Percentiles rank a stretch among this genome's conserved stretches.
Evolutionary conservation across 2,329 filamentous ascomycete genomes (phyloP).

Genomic region (Thermomyces lanuginosus): DNA sequence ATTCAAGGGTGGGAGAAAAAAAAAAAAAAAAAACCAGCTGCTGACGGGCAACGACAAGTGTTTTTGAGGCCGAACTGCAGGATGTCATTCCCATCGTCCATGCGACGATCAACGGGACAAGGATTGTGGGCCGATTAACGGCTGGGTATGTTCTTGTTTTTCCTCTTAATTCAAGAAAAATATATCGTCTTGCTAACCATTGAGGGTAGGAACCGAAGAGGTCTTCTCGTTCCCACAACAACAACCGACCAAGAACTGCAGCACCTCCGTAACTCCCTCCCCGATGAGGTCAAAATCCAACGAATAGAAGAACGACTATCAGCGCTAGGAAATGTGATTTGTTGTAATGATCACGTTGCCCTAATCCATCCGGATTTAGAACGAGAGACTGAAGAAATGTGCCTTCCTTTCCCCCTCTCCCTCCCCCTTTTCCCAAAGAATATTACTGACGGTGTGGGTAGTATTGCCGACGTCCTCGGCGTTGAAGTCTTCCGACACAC

Average conservation of each 20-base stretch:
- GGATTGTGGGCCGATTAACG: constrained; percentile 90
- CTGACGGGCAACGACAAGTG: constrained; percentile 33
- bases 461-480: constrained; percentile 67
- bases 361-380: constrained; percentile 92
- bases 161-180: constrained; percentile 1
- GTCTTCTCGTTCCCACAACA: constrained; percentile 84
- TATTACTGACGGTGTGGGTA: constrained; percentile 7
- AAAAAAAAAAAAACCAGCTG: constrained; percentile 4
- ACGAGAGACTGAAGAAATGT: constrained; percentile 93
- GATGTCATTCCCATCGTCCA: constrained; percentile 95
- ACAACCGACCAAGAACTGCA: constrained; percentile 97
- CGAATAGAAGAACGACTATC: constrained; percentile 94
- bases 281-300: constrained; percentile 83
- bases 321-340: constrained; percentile 92
- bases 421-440: not conserved
- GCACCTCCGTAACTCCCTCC: constrained; percentile 87
- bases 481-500: constrained; percentile 60
- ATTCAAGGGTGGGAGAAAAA: constrained; percentile 1
- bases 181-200: not conserved
- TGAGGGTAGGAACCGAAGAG: constrained; percentile 65
- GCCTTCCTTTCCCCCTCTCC: constrained; percentile 5
- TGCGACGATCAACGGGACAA: constrained; percentile 87
- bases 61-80: constrained; percentile 95
- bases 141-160: constrained; percentile 47
- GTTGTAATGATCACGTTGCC: constrained; percentile 89